These are phyloP conservation scores for Pseudozyma thailandica DNA, from an alignment of 1,284 basidiomycete genomes.

Conservation along the genomic window DNA sequence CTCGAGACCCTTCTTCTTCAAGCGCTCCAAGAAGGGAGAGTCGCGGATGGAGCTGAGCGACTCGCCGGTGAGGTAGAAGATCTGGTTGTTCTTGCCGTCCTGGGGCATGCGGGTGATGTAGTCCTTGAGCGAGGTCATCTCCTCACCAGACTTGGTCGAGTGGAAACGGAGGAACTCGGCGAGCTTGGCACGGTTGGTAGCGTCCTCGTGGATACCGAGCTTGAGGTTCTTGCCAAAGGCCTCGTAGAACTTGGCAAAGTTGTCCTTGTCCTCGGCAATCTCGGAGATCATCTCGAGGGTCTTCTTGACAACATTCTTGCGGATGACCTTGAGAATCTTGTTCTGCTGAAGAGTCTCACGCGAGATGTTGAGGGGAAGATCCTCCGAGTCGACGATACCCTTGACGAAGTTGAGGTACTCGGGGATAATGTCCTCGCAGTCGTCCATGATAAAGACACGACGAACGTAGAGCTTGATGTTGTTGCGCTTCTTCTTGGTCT, in stretches of 20 bases:
- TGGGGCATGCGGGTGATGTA: conserved; percentile 99
- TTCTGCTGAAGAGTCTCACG: conserved; percentile 99
- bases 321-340: conserved; percentile 99
- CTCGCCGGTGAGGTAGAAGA: conserved; percentile 96
- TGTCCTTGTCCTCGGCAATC: conserved; percentile 99
- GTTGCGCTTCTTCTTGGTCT: conserved; percentile 99
- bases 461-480: conserved; percentile 99
- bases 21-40: conserved; percentile 98
- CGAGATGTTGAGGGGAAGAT: conserved; percentile 99
- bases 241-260: conserved; percentile 94
- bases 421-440: conserved; percentile 99
- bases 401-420: conserved; percentile 99
- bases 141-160: conserved; percentile 94
- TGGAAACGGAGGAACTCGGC: conserved; percentile 99
- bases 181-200: conserved; percentile 98
- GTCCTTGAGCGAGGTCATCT: conserved; percentile 96
- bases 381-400: conserved; percentile 95
- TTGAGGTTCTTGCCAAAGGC: conserved; percentile 75
- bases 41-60: conserved; percentile 89
- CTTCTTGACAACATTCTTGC: conserved; percentile 90
- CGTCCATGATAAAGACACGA: conserved; percentile 99
- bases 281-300: conserved; percentile 93
- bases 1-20: conserved; percentile 99
- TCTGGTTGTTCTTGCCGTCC: conserved; percentile 93
- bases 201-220: conserved; percentile 99